Evolutionary conservation across 257 asterid genomes (phyloP).

Genomic region (Solanum verrucosum): DNA sequence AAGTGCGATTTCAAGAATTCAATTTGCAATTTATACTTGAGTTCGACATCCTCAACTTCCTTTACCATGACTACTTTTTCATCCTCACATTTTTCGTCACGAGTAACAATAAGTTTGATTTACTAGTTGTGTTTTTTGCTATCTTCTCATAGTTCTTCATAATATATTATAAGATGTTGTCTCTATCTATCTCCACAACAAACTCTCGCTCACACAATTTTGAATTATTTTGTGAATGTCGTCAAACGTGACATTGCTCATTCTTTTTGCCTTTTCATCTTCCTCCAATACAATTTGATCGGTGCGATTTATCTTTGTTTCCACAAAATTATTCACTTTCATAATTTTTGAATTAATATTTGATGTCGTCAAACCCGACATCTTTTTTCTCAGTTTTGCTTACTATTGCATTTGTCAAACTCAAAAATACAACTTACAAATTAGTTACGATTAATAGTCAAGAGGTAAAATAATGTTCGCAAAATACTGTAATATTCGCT

Average conservation of each 20-base stretch:
- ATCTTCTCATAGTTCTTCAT: too few relatives aligned
- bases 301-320: too few relatives aligned
- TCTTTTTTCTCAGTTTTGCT: not conserved
- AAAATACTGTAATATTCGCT: not conserved
- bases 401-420: not conserved
- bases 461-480: not conserved
- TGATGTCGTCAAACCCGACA: accelerated
- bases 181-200: not conserved
- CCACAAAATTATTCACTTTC: too few relatives aligned
- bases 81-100: not conserved
- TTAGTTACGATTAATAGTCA: not conserved
- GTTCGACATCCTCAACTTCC: not conserved
- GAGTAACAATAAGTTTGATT: not conserved
- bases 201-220: not conserved
- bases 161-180: too few relatives aligned
- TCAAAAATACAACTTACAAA: not conserved
- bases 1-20: not conserved
- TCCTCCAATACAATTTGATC: too few relatives aligned
- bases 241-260: not conserved
- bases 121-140: not conserved
- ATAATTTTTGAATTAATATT: not conserved
- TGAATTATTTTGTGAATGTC: too few relatives aligned
- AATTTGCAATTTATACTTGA: too few relatives aligned
- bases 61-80: not conserved
- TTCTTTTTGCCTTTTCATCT: not conserved